phyloP scores from a whole-genome alignment of 116 monocot species.

The Papilionanthe hybrid region DNA sequence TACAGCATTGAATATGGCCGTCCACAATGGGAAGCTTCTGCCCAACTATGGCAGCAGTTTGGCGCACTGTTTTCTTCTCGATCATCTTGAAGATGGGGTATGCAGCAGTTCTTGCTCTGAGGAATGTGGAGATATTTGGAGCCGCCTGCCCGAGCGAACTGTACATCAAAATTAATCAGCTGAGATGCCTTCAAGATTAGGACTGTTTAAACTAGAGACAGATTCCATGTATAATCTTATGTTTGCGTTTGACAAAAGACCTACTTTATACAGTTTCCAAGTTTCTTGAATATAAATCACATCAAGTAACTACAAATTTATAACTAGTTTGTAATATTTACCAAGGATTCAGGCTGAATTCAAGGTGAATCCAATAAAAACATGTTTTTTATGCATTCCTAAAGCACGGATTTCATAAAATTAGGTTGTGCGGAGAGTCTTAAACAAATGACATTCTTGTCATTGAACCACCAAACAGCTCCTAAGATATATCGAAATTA shows the following conservation, averaged over 20 bases:
- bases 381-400: background rate
- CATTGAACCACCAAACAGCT: background rate
- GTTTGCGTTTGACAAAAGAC: background rate
- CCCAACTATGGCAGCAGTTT: slow-evolving; percentile 28
- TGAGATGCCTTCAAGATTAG: background rate
- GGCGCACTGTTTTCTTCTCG: slow-evolving; percentile 40
- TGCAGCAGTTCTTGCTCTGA: slow-evolving; percentile 65
- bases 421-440: background rate
- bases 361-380: background rate
- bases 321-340: background rate
- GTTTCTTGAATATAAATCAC: background rate
- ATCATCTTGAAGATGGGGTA: slow-evolving; percentile 81
- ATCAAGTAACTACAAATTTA: background rate
- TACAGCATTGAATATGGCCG: slow-evolving; percentile 59
- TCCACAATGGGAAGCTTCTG: slow-evolving; percentile 31
- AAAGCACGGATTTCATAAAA: background rate
- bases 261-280: background rate
- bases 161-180: slow-evolving; percentile 3
- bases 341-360: background rate
- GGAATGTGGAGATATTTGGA: slow-evolving; percentile 62
- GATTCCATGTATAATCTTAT: background rate
- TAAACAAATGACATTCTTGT: background rate
- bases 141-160: slow-evolving; percentile 63
- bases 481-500: background rate
- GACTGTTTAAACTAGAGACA: background rate